These are phyloP conservation scores for Penicillium sp. DNA, from an alignment of 2,329 filamentous ascomycete species.

Conservation along the genomic window DNA sequence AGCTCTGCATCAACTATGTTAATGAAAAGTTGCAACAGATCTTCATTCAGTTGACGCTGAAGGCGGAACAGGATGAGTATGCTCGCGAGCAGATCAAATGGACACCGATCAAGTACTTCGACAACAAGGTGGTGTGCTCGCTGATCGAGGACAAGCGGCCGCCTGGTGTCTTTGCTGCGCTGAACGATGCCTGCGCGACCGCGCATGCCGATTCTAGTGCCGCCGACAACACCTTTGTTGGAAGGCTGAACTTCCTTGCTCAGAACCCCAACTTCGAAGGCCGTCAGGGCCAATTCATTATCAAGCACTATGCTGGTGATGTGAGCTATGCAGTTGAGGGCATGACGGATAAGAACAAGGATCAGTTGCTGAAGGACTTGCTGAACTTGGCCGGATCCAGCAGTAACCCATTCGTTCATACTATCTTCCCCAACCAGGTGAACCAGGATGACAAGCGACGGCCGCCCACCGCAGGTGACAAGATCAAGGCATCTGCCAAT, in stretches of 20 bases:
- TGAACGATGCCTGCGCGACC: conserved; percentile 98
- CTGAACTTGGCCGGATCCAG: conserved; percentile 81
- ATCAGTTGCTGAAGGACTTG: conserved; percentile 89
- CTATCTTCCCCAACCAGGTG: conserved; percentile 84
- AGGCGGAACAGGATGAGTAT: conserved; percentile 97
- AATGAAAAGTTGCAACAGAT: conserved; percentile 99
- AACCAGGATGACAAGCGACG: conserved; percentile 93
- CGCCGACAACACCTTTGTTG: conserved; percentile 93
- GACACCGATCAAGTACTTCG: conserved; percentile 99
- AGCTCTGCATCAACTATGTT: conserved; percentile 99
- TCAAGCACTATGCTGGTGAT: conserved; percentile 98
- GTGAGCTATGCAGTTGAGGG: conserved; percentile 91
- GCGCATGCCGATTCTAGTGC: conserved; percentile 92
- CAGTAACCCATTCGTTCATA: conserved; percentile 79
- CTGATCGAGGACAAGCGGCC: conserved; percentile 89
- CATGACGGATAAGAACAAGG: conserved; percentile 99
- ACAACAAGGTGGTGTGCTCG: conserved; percentile 98
- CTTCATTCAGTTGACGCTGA: conserved; percentile 94
- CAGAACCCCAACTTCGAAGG: conserved; percentile 84
- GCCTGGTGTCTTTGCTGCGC: conserved; percentile 85
- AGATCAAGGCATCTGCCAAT: conserved; percentile 92
- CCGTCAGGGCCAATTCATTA: conserved; percentile 91
- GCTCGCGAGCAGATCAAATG: conserved; percentile 93
- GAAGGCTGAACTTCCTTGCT: conserved; percentile 82
- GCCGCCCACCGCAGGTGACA: conserved; percentile 90